A percentile compares a stretch with the other conserved stretches of the same genome.
phyloP scores from a whole-genome alignment of 1,139 yeast genomes.

The Taphrina flavorubra region DNA sequence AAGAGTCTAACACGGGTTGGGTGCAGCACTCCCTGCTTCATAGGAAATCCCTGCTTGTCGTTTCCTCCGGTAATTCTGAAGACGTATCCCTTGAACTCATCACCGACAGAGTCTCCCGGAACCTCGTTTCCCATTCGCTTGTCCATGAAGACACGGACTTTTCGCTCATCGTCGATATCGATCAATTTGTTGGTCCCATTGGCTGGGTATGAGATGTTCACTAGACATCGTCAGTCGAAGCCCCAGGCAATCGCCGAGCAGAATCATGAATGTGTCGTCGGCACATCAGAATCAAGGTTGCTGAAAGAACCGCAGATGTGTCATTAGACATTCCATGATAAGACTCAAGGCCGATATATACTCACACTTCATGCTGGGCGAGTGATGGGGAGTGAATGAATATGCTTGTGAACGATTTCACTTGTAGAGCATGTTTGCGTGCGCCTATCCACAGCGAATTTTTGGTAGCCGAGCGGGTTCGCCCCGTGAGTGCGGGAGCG shows the following conservation, averaged over 20 bases:
- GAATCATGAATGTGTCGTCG: neutral
- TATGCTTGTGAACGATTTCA: neutral
- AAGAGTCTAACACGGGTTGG: constrained; percentile 99
- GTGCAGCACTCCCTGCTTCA: constrained; percentile 96
- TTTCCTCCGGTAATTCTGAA: constrained; percentile 99
- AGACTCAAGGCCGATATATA: constrained; percentile 1
- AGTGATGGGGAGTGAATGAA: neutral
- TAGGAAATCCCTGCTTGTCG: constrained; percentile 99
- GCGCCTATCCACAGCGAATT: constrained; percentile 12
- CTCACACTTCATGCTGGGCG: constrained; percentile 40
- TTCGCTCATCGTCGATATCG: constrained; percentile 99
- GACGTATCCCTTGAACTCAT: constrained; percentile 98
- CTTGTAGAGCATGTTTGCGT: constrained; percentile 17
- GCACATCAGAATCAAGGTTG: constrained; percentile 4
- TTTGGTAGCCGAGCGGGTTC: constrained; percentile 21
- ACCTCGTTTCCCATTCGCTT: constrained; percentile 99
- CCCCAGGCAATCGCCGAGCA: constrained; percentile 3
- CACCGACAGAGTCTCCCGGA: constrained; percentile 97
- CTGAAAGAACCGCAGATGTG: neutral
- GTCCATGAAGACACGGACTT: constrained; percentile 97
- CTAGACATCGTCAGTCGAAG: constrained; percentile 23
- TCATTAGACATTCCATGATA: neutral
- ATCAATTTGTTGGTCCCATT: constrained; percentile 99
- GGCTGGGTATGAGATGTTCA: constrained; percentile 98
- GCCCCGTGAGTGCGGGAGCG: constrained; percentile 23